These are phyloP conservation scores for Nicotiana noctiflora DNA, from an alignment of 257 asterid species.

Conservation along the genomic window DNA sequence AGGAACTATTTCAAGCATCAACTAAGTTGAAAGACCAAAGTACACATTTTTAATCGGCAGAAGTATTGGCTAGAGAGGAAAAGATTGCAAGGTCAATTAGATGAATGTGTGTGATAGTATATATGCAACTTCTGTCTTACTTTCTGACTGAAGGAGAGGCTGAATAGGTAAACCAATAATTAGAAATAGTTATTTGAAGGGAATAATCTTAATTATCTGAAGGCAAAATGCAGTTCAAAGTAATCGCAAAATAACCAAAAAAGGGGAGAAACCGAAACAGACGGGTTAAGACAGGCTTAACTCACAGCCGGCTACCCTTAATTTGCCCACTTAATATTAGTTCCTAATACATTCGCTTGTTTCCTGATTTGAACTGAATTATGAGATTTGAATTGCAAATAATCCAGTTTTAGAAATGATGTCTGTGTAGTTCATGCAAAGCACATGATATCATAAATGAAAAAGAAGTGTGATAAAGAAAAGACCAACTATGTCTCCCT, in stretches of 20 bases:
- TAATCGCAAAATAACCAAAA: neutral
- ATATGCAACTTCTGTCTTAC: neutral
- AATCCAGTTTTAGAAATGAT: neutral
- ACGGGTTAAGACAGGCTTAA: neutral
- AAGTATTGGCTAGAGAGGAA: neutral
- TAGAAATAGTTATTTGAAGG: neutral
- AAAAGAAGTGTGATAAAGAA: too few species aligned
- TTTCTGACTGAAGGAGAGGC: neutral
- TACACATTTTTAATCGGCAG: neutral
- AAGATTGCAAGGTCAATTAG: neutral
- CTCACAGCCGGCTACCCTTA: neutral
- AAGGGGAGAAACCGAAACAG: neutral
- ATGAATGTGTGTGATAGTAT: neutral
- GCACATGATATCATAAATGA: too few species aligned
- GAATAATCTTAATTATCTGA: neutral
- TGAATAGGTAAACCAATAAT: neutral
- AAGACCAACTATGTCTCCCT: too few species aligned
- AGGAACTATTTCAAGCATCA: neutral
- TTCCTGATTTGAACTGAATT: neutral
- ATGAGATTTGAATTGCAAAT: neutral
- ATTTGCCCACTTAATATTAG: neutral
- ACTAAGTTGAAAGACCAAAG: neutral
- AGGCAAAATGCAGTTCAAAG: neutral
- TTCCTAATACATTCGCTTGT: neutral
- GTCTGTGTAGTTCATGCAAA: too few species aligned